phyloP scores from a whole-genome alignment of 1,284 basidiomycete species.

The Fistulina hepatica region DNA sequence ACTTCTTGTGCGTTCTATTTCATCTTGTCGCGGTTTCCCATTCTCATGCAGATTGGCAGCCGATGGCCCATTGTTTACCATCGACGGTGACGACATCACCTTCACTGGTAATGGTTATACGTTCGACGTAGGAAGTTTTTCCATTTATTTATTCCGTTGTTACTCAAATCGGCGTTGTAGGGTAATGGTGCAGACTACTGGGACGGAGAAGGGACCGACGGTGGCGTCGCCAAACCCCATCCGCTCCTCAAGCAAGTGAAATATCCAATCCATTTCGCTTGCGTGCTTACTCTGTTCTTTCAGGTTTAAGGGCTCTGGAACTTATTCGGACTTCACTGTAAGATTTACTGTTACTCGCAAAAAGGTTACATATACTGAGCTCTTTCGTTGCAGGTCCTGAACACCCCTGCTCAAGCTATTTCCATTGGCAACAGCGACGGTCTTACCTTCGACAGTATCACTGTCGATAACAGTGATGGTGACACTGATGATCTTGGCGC shows the following conservation, averaged over 20 bases:
- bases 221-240: slow-evolving; percentile 12
- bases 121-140: slow-evolving; percentile 7
- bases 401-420: slow-evolving; percentile 15
- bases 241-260: slow-evolving; percentile 13
- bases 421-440: slow-evolving; percentile 13
- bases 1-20: slow-evolving; percentile 9
- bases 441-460: slow-evolving; percentile 6
- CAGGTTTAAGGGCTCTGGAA: slow-evolving; percentile 16
- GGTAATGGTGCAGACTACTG: slow-evolving; percentile 15
- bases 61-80: slow-evolving; percentile 12
- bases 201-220: slow-evolving; percentile 13
- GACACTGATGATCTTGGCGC: slow-evolving; percentile 20
- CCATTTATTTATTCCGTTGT: not conserved
- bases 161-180: too few relatives aligned
- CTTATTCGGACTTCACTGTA: slow-evolving; percentile 13
- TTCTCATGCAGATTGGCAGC: slow-evolving; percentile 2
- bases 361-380: too few relatives aligned
- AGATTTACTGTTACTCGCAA: too few relatives aligned
- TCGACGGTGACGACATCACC: slow-evolving; percentile 10
- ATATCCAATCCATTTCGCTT: too few relatives aligned
- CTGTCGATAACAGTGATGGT: slow-evolving; percentile 14
- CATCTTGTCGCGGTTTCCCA: not conserved
- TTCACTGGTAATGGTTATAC: slow-evolving; percentile 12
- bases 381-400: too few relatives aligned
- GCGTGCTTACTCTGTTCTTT: too few relatives aligned